These are phyloP conservation scores for Berberis vulgaris DNA, from an alignment of 164 flowering plant genomes.

Conservation along the genomic window DNA sequence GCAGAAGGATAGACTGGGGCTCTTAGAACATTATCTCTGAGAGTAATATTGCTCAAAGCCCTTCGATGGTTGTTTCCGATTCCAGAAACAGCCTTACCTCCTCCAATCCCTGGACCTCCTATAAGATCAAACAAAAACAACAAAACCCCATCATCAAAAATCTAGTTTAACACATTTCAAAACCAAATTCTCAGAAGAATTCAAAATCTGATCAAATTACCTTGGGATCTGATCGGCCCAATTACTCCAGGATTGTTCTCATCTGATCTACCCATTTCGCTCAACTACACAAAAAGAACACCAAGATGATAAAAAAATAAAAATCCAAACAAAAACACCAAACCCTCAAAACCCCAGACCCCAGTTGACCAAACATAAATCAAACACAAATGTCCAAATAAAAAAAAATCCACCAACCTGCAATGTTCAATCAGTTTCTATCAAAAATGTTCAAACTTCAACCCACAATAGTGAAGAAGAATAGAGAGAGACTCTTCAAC, in stretches of 20 bases:
- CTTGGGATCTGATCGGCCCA: slow-evolving; percentile 30
- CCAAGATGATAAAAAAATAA: slow-evolving; percentile 1
- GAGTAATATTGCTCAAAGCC: slow-evolving; percentile 54
- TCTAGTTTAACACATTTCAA: background rate
- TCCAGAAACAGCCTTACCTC: slow-evolving; percentile 27
- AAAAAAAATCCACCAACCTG: slow-evolving; percentile 6
- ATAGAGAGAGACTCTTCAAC: slow-evolving; percentile 8
- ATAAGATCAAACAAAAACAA: slow-evolving; percentile 4
- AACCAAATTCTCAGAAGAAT: background rate
- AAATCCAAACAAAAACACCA: background rate
- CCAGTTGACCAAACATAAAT: background rate
- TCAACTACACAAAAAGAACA: slow-evolving; percentile 10
- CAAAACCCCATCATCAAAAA: background rate
- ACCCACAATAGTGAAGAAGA: slow-evolving; percentile 2
- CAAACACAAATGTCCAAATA: background rate
- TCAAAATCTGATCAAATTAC: slow-evolving; percentile 16
- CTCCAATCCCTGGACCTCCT: slow-evolving; percentile 28
- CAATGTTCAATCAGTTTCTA: background rate
- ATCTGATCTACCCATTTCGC: slow-evolving; percentile 56
- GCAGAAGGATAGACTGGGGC: slow-evolving; percentile 50
- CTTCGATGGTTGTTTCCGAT: slow-evolving; percentile 41
- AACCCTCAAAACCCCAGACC: background rate
- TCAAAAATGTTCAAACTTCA: background rate
- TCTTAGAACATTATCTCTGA: slow-evolving; percentile 32
- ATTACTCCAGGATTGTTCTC: slow-evolving; percentile 54